Conservation (phyloP, 1,139 yeast genomes). For the Groenewaldozyma sp. region DNA sequence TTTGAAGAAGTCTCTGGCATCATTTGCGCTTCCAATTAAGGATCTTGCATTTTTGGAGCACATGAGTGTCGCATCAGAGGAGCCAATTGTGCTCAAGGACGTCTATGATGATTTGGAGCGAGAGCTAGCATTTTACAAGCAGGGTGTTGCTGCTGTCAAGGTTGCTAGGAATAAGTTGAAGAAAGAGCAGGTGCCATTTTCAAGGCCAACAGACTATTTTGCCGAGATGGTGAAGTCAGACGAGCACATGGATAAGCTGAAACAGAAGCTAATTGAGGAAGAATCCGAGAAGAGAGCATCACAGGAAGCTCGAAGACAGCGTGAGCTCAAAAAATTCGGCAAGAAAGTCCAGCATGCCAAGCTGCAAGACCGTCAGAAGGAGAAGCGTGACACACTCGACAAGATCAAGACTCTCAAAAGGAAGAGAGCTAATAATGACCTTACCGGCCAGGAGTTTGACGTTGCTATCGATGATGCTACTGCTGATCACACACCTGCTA, state of each 20-base stretch:
- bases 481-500: constrained; percentile 27
- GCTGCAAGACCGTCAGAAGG: constrained; percentile 88
- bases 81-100: constrained; percentile 64
- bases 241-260: constrained; percentile 94
- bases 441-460: constrained; percentile 41
- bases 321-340: constrained; percentile 93
- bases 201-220: constrained; percentile 90
- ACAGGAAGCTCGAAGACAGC: constrained; percentile 89
- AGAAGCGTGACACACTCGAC: constrained; percentile 83
- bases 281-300: constrained; percentile 88
- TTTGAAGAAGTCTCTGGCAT: constrained; percentile 25
- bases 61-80: constrained; percentile 57
- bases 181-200: constrained; percentile 70
- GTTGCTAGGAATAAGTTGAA: constrained; percentile 58
- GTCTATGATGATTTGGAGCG: constrained; percentile 92
- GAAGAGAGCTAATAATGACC: constrained; percentile 72
- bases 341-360: constrained; percentile 95
- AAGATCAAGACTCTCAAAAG: constrained; percentile 82
- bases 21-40: constrained; percentile 30
- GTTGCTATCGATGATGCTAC: constrained; percentile 88
- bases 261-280: constrained; percentile 69
- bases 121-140: constrained; percentile 78
- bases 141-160: constrained; percentile 77
- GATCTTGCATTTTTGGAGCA: constrained; percentile 75
- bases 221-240: constrained; percentile 99